Evolutionary conservation across 2,329 filamentous ascomycete species (phyloP), one percentile per base, ranked within the genome.

Genomic region (Neonectria punicea): DNA sequence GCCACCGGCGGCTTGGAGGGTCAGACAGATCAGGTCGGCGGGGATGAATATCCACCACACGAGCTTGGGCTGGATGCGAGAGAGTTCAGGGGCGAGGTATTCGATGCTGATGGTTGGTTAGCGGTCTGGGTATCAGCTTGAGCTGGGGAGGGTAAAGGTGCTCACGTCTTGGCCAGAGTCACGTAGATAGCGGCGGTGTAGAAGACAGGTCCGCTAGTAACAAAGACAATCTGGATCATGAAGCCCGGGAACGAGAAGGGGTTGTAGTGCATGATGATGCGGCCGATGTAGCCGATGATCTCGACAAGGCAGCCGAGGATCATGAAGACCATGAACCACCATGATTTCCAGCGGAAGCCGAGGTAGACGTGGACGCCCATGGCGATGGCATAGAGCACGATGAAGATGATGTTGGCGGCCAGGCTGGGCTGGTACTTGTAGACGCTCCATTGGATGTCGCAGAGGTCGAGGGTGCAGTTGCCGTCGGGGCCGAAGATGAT

Each of bases 181-280:
- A 92, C 83, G 72, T 92, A 92, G 58, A 92, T 87, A 34, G 87
- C 87, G 1, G 89, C 89, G 8, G 86, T 67, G 82, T 89, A 80
- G 20, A 76, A 80, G 0, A 80, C 78, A 10, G 79, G 79, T 0
- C 75, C 79, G 5, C 63, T 71, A 0, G 87, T 89, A 25, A 80
- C 73, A 58, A 73, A 80, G 76, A 70, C 74, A 67, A 90, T 89
- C 75, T 92, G 87, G 6, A 91, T 83, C 69, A 91, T 82, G 73
- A 92, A 92, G 0, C 84, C 87, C 1, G 75, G 70, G 74, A 90
- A 84, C 25, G 72, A 79, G 70, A 88, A 91, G 0, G 88, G 87
- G 60, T 91, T 87, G 16, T 82, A 71, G 61, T 86, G 81, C 61
- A 89, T 77, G 56, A 88, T 75, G 22, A 91, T 79, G 6, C 89